Evolutionary conservation across 441 rosid species (phyloP).

Genomic region (Flueggea neowawraea): DNA sequence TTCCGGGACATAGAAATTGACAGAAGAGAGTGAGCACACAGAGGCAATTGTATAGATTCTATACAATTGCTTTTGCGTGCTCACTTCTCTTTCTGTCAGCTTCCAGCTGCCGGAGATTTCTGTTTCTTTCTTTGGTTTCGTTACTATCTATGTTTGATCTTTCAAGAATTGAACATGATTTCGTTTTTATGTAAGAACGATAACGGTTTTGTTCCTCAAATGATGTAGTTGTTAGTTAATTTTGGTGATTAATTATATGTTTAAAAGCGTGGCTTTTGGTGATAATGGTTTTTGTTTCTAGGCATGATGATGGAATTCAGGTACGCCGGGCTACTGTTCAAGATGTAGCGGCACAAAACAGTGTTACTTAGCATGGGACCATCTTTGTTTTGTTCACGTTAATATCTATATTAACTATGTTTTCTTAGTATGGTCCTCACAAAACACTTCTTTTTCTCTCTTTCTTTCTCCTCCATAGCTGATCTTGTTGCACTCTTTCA

Average conservation of each 20-base stretch:
- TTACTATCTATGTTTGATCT: background rate
- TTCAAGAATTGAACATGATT: constrained; percentile 11
- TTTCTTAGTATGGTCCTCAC: constrained; percentile 19
- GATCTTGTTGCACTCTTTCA: constrained; percentile 1
- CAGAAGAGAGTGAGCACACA: constrained; percentile 99
- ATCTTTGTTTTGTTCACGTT: constrained; percentile 12
- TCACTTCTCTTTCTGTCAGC: constrained; percentile 85
- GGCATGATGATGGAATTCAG: background rate
- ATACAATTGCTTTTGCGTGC: constrained; percentile 89
- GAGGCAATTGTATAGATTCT: constrained; percentile 64
- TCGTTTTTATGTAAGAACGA: background rate
- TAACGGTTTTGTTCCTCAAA: background rate
- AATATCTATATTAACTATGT: too few relatives aligned
- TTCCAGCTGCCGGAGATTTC: constrained; percentile 18
- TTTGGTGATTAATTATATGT: background rate
- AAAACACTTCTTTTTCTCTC: background rate
- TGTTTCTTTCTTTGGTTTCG: background rate
- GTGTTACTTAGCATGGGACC: constrained; percentile 20
- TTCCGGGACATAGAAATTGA: constrained; percentile 63
- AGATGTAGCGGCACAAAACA: constrained; percentile 21
- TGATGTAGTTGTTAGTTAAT: background rate
- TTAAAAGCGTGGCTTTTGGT: constrained; percentile 22
- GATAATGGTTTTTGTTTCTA: constrained; percentile 14
- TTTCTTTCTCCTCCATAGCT: background rate
- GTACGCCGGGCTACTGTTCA: constrained; percentile 26